Evolutionary conservation across 1,139 yeast genomes (phyloP).

Genomic region (Sugiyamaella novakii): DNA sequence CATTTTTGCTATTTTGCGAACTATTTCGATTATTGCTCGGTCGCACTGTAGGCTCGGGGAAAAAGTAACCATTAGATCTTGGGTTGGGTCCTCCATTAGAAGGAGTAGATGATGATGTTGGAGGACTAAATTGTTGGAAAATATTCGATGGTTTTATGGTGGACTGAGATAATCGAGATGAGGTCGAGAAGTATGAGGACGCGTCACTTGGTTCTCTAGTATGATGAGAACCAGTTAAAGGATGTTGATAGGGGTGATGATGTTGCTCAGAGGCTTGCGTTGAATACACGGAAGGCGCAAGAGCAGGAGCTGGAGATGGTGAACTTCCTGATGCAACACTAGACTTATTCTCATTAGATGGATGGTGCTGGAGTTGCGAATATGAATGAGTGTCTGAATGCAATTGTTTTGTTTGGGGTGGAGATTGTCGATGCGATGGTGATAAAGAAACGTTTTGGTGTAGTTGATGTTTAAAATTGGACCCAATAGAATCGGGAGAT

Average conservation of each 20-base stretch:
- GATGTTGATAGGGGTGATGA: not conserved
- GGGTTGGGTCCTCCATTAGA: conserved; percentile 8
- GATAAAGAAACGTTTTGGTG: not conserved
- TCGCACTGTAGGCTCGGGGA: conserved; percentile 13
- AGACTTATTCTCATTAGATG: not conserved
- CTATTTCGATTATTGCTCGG: not conserved
- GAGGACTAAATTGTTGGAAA: conserved; percentile 14
- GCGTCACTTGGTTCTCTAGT: conserved; percentile 9
- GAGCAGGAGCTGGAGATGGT: not conserved
- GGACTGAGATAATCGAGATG: conserved; percentile 19
- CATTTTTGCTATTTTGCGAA: conserved; percentile 4
- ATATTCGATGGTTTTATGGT: conserved; percentile 9
- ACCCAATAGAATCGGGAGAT: conserved; percentile 10
- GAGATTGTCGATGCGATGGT: not conserved
- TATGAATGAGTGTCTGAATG: not conserved
- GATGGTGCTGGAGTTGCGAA: not conserved
- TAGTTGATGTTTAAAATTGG: not conserved
- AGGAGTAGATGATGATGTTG: conserved; percentile 1
- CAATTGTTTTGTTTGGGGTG: not conserved
- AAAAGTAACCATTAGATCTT: conserved; percentile 16
- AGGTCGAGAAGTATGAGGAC: conserved; percentile 19
- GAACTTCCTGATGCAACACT: not conserved
- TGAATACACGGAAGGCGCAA: conserved; percentile 8
- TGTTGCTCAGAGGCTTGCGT: too few relatives aligned
- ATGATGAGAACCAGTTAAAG: not conserved